A percentile compares a stretch with the other conserved stretches of the same genome.
Evolutionary conservation across 306 rosid genomes (phyloP).

Genomic region (Senna tora): DNA sequence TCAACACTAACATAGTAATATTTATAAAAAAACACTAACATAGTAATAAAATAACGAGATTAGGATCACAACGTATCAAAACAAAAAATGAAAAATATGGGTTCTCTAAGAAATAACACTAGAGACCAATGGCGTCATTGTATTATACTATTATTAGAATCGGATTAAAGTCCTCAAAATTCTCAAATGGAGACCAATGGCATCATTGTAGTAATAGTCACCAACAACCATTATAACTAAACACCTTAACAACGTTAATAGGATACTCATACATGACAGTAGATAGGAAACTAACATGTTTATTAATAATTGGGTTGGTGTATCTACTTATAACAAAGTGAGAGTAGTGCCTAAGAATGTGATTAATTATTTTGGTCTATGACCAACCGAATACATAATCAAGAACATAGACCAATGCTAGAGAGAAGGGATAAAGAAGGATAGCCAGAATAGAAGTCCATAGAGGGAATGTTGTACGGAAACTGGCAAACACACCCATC

Average conservation of each 20-base stretch:
- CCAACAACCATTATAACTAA: not conserved
- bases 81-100: too few relatives aligned
- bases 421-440: slow-evolving; percentile 85
- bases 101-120: too few relatives aligned
- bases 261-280: too few relatives aligned
- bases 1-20: too few relatives aligned
- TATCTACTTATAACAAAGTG: too few relatives aligned
- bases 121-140: too few relatives aligned
- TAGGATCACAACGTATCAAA: too few relatives aligned
- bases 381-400: slow-evolving; percentile 88
- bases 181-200: not conserved
- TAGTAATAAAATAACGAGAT: too few relatives aligned
- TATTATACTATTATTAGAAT: not conserved
- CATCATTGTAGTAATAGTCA: not conserved
- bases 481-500: slow-evolving; percentile 77
- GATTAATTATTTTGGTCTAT: slow-evolving; percentile 42
- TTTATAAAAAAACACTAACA: too few relatives aligned
- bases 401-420: slow-evolving; percentile 84
- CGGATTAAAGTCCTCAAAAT: not conserved
- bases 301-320: too few relatives aligned
- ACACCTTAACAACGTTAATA: not conserved
- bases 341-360: too few relatives aligned
- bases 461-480: slow-evolving; percentile 82
- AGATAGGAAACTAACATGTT: too few relatives aligned
- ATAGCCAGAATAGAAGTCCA: slow-evolving; percentile 85